Percentiles rank a stretch among this genome's conserved stretches.
phyloP scores from a whole-genome alignment of 495 filamentous ascomycete species.

The Aspergillus campestris region DNA sequence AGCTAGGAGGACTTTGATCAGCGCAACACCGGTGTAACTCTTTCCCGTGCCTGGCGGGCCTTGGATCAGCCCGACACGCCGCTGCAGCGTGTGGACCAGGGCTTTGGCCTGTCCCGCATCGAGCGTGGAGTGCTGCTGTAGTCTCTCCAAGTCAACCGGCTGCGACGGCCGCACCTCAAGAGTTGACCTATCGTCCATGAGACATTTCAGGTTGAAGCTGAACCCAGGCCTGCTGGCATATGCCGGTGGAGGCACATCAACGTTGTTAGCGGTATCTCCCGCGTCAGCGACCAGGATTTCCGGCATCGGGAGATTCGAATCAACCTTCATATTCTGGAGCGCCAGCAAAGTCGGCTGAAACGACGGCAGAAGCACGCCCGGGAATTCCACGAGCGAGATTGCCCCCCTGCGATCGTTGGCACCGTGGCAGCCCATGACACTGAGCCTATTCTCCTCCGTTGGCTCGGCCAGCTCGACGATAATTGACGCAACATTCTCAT shows the following conservation, averaged over 20 bases:
- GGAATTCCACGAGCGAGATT: conserved; percentile 57
- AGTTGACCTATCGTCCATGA: conserved; percentile 28
- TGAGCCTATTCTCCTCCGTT: conserved; percentile 17
- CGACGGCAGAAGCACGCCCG: conserved; percentile 55
- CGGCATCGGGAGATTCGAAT: conserved; percentile 48
- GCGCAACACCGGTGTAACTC: conserved; percentile 49
- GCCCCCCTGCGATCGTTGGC: background rate
- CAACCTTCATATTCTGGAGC: conserved; percentile 49
- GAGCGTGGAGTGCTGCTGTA: conserved; percentile 40
- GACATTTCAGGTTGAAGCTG: conserved; percentile 41
- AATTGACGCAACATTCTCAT: conserved; percentile 6
- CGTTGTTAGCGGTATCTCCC: background rate
- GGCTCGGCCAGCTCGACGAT: conserved; percentile 9
- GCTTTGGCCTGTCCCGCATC: conserved; percentile 52
- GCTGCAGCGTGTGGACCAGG: conserved; percentile 46
- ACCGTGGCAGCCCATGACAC: conserved; percentile 17
- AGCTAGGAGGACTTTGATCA: conserved; percentile 54
- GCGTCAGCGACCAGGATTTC: conserved; percentile 44
- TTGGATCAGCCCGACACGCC: conserved; percentile 58
- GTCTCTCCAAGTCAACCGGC: conserved; percentile 27
- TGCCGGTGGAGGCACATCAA: conserved; percentile 38
- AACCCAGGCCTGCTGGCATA: conserved; percentile 47
- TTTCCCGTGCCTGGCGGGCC: conserved; percentile 82
- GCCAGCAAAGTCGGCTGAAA: conserved; percentile 61
- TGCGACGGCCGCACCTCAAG: conserved; percentile 25